phyloP scores from a whole-genome alignment of 208 protist genomes.

The Trypanosoma rangeli region DNA sequence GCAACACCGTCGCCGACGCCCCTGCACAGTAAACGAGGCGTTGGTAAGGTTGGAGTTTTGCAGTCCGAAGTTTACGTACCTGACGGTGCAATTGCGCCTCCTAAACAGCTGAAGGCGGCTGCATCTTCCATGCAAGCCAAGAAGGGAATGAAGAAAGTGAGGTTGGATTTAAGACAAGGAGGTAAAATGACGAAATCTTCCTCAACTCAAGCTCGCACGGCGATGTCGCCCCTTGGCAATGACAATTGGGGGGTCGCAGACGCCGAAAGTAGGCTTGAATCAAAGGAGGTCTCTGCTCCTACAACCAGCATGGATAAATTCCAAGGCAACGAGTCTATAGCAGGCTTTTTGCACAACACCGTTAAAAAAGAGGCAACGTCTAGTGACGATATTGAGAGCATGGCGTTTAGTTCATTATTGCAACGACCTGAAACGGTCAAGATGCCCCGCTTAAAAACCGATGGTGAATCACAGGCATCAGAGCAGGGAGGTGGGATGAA shows the following conservation, averaged over 20 bases:
- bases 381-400: background rate
- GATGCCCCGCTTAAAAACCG: background rate
- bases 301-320: background rate
- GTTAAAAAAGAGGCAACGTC: background rate
- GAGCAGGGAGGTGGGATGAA: background rate
- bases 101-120: too few species aligned
- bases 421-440: background rate
- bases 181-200: background rate
- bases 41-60: too few species aligned
- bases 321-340: too few species aligned
- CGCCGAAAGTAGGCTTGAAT: background rate
- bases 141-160: background rate
- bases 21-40: too few species aligned
- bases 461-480: background rate
- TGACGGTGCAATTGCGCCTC: too few species aligned
- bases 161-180: background rate
- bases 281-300: background rate
- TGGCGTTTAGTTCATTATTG: background rate
- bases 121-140: too few species aligned
- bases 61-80: too few species aligned
- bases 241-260: background rate
- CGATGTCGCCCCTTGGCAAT: background rate
- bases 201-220: background rate
- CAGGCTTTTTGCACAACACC: background rate
- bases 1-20: too few species aligned